Conservation (phyloP, 2,329 filamentous ascomycete species). For the Emydomyces testavorans region DNA sequence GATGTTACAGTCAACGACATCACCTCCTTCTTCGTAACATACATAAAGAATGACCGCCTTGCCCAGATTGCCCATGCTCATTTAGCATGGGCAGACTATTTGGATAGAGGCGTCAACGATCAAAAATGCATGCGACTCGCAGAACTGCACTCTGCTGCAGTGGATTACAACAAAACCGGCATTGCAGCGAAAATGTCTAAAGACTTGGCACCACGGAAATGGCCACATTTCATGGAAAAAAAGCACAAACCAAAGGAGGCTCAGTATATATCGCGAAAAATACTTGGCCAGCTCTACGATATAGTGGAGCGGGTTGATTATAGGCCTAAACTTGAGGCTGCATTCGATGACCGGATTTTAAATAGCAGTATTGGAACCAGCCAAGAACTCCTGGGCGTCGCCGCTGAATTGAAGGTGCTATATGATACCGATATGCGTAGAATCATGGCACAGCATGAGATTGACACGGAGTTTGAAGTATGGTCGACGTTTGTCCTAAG, state of each 20-base stretch:
- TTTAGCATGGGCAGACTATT: constrained; percentile 60
- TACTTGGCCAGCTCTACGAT: constrained; percentile 76
- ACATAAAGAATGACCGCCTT: constrained; percentile 83
- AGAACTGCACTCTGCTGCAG: constrained; percentile 72
- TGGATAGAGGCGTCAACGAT: constrained; percentile 52
- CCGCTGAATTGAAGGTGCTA: constrained; percentile 55
- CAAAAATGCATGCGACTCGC: constrained; percentile 63
- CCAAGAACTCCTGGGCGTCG: constrained; percentile 46
- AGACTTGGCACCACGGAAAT: constrained; percentile 49
- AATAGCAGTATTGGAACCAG: constrained; percentile 45
- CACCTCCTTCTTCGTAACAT: constrained; percentile 74
- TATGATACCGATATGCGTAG: constrained; percentile 70
- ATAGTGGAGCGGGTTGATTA: constrained; percentile 59
- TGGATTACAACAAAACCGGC: constrained; percentile 90
- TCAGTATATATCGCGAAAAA: constrained; percentile 55
- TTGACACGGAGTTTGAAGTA: constrained; percentile 80
- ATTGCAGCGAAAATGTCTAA: constrained; percentile 57
- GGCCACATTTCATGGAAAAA: constrained; percentile 85
- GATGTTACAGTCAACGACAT: constrained; percentile 63
- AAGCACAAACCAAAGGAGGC: constrained; percentile 35
- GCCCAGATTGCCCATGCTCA: constrained; percentile 72
- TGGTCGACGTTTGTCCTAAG: constrained; percentile 76
- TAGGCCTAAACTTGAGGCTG: constrained; percentile 55
- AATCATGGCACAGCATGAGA: constrained; percentile 73
- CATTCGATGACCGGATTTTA: constrained; percentile 68